Base-by-base conservation (phyloP, 2,329 filamentous ascomycete species). In the Talaromyces rugulosus region DNA sequence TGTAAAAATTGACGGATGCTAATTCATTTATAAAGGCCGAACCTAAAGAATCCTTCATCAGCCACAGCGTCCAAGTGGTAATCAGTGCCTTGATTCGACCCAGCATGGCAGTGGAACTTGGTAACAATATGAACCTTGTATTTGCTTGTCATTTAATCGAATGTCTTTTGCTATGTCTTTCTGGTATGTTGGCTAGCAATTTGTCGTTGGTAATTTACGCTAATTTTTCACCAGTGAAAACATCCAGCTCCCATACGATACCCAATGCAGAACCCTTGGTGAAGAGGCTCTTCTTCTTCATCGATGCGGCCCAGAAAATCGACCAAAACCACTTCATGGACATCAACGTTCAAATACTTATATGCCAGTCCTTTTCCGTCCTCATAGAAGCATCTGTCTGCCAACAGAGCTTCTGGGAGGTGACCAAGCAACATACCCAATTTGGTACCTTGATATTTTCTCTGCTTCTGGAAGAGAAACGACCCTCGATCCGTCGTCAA, bases 41-140 rank as follows among this genome's bases (percentile, higher is more conserved):
- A 6, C 71, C 74, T 16, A 71, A 75, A 42, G 69, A 72, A 59
- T 65, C 65, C n/a, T 77, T 79, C 56, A 69, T 79, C 12, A 69
- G 67, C 51, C 79, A 79, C 60, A 78, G 75, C 63, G 74, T 88
- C 61, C 77, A 76, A 6, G 77, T 89, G 31, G 75, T 89, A 27
- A 82, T 88, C 34, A 77, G 82, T 18, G 87, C 87, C 6, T 81
- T 91, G 56, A 85, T 83, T 12, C 83, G 88, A 62, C 76, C 81
- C 28, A 78, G 83, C 23, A 77, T 89, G 63, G 75, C 83, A 14
- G 77, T 80, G 8, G 74, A 72, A 47, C 78, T 81, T 61, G 71
- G 74, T 9, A 78, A 74, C 55, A 76, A 77, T 58, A 70, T 85
- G 55, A 81, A 78, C 63, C 76, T 83, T 31, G 72, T 77, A 31